phyloP scores from a whole-genome alignment of 2,329 filamentous ascomycete genomes.

The Arthrinium puccinioides region DNA sequence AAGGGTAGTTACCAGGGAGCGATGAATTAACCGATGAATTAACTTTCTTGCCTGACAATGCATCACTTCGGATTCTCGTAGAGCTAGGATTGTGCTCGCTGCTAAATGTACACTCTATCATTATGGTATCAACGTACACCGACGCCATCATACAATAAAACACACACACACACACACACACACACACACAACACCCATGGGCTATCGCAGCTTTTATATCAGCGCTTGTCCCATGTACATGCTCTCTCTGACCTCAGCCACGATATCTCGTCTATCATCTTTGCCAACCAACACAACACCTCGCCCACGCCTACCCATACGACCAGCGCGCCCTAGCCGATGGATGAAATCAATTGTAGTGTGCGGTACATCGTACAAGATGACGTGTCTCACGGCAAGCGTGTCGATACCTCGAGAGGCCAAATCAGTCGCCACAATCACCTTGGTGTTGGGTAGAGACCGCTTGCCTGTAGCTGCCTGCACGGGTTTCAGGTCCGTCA shows the following conservation, averaged over 20 bases:
- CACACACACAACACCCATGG: too few species aligned
- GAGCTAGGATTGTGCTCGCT: too few species aligned
- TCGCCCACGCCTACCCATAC: constrained; percentile 85
- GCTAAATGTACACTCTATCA: neutral
- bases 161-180: too few species aligned
- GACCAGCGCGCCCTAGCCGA: constrained; percentile 80
- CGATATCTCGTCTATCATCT: constrained; percentile 81
- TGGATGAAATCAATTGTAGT: constrained; percentile 98
- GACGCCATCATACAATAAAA: too few species aligned
- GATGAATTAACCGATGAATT: too few species aligned
- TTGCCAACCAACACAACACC: constrained; percentile 88
- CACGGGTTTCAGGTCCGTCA: constrained; percentile 6
- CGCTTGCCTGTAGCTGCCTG: constrained; percentile 27
- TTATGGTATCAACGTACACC: constrained; percentile 4
- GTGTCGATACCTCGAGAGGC: constrained; percentile 93
- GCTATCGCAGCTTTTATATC: constrained; percentile 55
- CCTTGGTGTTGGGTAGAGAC: constrained; percentile 69
- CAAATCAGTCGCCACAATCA: constrained; percentile 89
- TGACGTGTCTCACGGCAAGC: constrained; percentile 79
- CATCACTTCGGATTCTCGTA: too few species aligned
- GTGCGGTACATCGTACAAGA: constrained; percentile 95
- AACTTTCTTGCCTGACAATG: too few species aligned
- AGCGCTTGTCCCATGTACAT: constrained; percentile 78
- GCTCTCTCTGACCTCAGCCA: constrained; percentile 83
- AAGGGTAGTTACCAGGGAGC: too few species aligned